Percentiles rank a stretch among this genome's conserved stretches.
Evolutionary conservation across 768 basidiomycete species (phyloP).

Genomic region (Boletus vinaceobasis): DNA sequence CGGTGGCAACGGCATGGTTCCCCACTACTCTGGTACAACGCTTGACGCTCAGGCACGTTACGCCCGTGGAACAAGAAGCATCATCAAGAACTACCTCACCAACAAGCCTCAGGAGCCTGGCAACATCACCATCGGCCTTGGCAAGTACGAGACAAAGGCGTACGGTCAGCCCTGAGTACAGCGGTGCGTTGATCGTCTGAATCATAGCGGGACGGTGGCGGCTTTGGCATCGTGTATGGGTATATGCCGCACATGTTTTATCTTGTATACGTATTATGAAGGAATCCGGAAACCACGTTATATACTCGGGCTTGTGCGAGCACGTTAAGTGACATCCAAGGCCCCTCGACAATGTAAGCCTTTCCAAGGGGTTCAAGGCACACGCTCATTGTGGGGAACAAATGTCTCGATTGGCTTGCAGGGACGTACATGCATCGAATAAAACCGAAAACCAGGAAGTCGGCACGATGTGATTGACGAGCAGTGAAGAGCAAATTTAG

Average conservation of each 20-base stretch:
- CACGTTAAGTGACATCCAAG: too few relatives aligned
- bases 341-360: too few relatives aligned
- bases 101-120: slow-evolving; percentile 66
- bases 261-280: not conserved
- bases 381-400: too few relatives aligned
- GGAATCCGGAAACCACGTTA: not conserved
- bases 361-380: too few relatives aligned
- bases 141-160: slow-evolving; percentile 49
- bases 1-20: slow-evolving; percentile 88
- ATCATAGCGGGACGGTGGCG: not conserved
- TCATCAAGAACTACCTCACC: slow-evolving; percentile 67
- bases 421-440: too few relatives aligned
- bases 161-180: slow-evolving; percentile 30
- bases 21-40: slow-evolving; percentile 85
- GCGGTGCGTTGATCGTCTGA: not conserved
- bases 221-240: not conserved
- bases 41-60: slow-evolving; percentile 89
- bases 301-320: too few relatives aligned
- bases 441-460: too few relatives aligned
- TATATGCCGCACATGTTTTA: not conserved
- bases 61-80: slow-evolving; percentile 65
- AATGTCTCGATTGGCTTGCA: too few relatives aligned
- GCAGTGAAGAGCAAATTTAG: too few relatives aligned
- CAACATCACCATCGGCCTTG: slow-evolving; percentile 77
- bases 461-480: too few relatives aligned